These are phyloP conservation scores for Eucalyptus fibrosa DNA, from an alignment of 345 rosid genomes.

Conservation along the genomic window DNA sequence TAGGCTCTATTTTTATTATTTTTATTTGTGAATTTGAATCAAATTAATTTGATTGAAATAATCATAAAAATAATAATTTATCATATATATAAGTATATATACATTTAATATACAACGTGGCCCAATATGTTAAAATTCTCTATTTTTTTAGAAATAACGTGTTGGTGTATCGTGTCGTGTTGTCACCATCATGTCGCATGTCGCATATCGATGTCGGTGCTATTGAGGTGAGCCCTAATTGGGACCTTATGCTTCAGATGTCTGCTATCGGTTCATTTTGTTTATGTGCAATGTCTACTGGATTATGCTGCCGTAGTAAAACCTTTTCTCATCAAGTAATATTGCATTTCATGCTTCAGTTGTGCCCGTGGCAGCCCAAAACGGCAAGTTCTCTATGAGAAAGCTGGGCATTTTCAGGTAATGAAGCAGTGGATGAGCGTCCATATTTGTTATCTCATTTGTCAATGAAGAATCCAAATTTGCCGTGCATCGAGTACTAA, in stretches of 20 bases:
- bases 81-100: too few species aligned
- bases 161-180: accelerated
- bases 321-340: not conserved
- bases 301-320: not conserved
- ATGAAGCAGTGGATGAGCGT: not conserved
- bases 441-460: not conserved
- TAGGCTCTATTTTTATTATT: too few species aligned
- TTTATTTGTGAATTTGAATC: too few species aligned
- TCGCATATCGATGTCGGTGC: accelerated
- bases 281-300: not conserved
- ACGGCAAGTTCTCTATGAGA: slow-evolving; percentile 43
- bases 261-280: not conserved
- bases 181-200: accelerated
- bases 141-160: too few species aligned
- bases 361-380: slow-evolving; percentile 91
- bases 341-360: slow-evolving; percentile 12
- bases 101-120: too few species aligned
- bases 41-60: too few species aligned
- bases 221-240: not conserved
- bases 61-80: too few species aligned
- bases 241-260: not conserved
- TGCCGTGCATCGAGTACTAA: not conserved
- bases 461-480: not conserved
- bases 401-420: slow-evolving; percentile 80
- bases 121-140: too few species aligned